Conservation (phyloP, 1,284 basidiomycete genomes). For the Trichosporon faecale region DNA sequence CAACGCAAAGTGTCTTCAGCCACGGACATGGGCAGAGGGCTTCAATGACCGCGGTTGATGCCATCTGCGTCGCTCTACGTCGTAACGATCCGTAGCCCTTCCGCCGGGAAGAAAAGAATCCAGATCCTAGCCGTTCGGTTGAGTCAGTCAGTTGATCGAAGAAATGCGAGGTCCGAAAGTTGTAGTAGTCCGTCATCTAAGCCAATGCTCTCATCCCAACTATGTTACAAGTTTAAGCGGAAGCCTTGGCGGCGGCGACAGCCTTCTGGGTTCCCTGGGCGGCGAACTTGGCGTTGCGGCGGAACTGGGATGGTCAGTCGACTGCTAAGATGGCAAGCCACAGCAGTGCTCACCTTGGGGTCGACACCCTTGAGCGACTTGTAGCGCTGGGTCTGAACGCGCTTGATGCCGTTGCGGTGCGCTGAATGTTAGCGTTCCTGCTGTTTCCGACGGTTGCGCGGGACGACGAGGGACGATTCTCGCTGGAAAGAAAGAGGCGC, state of each 20-base stretch:
- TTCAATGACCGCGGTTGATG: no score
- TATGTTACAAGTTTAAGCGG: constrained; percentile 31
- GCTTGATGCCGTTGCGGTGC: constrained; percentile 95
- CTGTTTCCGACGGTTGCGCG: not conserved
- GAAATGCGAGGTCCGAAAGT: not conserved
- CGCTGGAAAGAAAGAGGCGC: not conserved
- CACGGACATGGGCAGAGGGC: no score
- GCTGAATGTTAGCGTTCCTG: constrained; percentile 55
- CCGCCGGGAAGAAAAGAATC: not conserved
- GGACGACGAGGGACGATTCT: not conserved
- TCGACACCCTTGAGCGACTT: constrained; percentile 82
- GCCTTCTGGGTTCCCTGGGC: constrained; percentile 53
- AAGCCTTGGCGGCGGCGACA: constrained; percentile 36
- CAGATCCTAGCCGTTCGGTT: not conserved
- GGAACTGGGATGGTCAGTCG: constrained; percentile 44
- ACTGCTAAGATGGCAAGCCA: no score
- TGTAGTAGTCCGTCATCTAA: not conserved
- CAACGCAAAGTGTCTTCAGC: not conserved
- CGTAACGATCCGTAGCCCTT: not conserved
- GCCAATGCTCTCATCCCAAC: constrained; percentile 28
- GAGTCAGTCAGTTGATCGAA: not conserved
- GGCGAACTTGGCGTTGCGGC: constrained; percentile 54
- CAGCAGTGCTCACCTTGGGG: constrained; percentile 50
- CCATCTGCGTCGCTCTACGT: not conserved
- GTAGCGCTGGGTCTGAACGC: constrained; percentile 69